These are phyloP conservation scores for Epichloe bromicola DNA, from an alignment of 2,329 filamentous ascomycete species.

Conservation along the genomic window DNA sequence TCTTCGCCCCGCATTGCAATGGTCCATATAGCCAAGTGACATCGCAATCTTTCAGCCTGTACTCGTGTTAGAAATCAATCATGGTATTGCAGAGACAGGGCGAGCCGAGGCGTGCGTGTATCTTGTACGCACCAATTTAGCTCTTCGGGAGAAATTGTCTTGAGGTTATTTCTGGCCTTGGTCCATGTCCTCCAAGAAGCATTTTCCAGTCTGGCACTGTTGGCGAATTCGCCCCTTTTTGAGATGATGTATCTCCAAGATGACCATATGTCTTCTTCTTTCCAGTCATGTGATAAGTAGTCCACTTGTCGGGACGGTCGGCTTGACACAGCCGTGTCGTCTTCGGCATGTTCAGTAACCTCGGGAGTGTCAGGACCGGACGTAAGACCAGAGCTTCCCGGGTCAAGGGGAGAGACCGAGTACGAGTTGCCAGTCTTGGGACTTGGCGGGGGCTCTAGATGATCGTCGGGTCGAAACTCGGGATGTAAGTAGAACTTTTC, in stretches of 20 bases:
- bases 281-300: constrained; percentile 87
- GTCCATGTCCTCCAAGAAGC: constrained; percentile 96
- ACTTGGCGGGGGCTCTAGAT: constrained; percentile 36
- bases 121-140: constrained; percentile 66
- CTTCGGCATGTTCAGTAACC: constrained; percentile 50
- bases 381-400: constrained; percentile 36
- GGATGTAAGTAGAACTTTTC: constrained; percentile 29
- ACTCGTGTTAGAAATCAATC: constrained; percentile 15
- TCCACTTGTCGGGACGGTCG: constrained; percentile 85
- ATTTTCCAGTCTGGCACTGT: constrained; percentile 77
- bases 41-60: constrained; percentile 90
- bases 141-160: constrained; percentile 79
- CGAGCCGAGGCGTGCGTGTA: background rate
- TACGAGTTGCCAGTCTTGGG: constrained; percentile 38
- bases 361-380: constrained; percentile 46
- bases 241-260: constrained; percentile 91
- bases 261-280: constrained; percentile 92
- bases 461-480: constrained; percentile 21
- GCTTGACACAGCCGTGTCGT: constrained; percentile 63
- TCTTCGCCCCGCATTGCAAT: constrained; percentile 58
- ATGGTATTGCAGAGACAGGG: no score
- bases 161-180: constrained; percentile 77
- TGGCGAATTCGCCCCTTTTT: constrained; percentile 64
- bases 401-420: constrained; percentile 39
- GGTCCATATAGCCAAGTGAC: constrained; percentile 97